phyloP scores from a whole-genome alignment of 2,329 filamentous ascomycete species.

The Arthrobotrys musiformis region DNA sequence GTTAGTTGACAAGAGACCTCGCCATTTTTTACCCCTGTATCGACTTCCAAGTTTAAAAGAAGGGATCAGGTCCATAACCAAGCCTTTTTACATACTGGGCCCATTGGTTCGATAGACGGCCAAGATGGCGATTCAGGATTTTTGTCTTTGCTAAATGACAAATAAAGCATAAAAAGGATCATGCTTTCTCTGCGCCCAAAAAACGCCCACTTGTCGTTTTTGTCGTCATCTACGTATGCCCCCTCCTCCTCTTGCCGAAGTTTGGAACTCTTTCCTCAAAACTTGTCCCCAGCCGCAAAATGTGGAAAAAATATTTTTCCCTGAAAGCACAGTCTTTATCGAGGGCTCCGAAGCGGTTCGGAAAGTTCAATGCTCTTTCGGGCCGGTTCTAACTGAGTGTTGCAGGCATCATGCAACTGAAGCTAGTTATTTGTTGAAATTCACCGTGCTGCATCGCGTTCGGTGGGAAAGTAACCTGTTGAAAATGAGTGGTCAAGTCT shows the following conservation, averaged over 20 bases:
- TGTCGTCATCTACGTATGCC: background rate
- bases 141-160: background rate
- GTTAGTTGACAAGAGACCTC: background rate
- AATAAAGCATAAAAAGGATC: background rate
- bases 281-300: background rate
- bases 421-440: constrained; percentile 2
- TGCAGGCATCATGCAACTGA: background rate
- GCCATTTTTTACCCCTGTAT: background rate
- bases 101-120: background rate
- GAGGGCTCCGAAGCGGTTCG: constrained; percentile 48
- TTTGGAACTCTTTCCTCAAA: background rate
- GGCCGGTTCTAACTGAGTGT: constrained; percentile 1
- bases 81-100: background rate
- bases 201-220: background rate
- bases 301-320: background rate
- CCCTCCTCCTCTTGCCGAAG: background rate
- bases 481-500: constrained; percentile 7
- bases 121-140: background rate
- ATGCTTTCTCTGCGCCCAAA: too few species aligned
- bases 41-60: constrained; percentile 9
- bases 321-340: constrained; percentile 17
- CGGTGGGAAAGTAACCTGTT: background rate
- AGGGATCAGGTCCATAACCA: background rate
- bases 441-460: background rate
- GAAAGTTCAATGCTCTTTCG: constrained; percentile 33